A percentile compares a stretch with the other conserved stretches of the same genome.
phyloP scores from a whole-genome alignment of 306 rosid species.

The Crataegus laevigata region DNA sequence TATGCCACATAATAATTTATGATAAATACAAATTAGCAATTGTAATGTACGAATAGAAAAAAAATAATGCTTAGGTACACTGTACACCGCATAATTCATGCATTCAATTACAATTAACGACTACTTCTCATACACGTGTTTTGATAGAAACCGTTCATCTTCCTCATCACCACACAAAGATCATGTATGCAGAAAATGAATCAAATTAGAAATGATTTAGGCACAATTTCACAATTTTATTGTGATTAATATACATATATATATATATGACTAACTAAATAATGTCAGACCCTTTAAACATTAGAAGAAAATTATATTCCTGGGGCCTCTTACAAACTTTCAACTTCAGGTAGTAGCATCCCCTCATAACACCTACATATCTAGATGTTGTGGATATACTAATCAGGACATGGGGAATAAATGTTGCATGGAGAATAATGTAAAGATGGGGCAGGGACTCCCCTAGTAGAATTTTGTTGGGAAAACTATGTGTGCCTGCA shows the following conservation, averaged over 20 bases:
- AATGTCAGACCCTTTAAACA: neutral
- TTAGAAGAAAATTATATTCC: slow-evolving; percentile 29
- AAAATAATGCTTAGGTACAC: too few species aligned
- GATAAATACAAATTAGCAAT: too few species aligned
- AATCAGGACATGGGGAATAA: slow-evolving; percentile 28
- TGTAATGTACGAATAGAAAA: too few species aligned
- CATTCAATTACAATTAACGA: too few species aligned
- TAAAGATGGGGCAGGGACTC: slow-evolving; percentile 36
- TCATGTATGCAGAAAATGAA: too few species aligned
- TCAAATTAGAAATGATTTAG: neutral
- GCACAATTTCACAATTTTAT: neutral
- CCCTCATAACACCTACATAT: slow-evolving; percentile 58
- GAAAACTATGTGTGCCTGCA: slow-evolving; percentile 24
- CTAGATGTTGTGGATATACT: slow-evolving; percentile 29
- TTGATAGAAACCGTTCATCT: too few species aligned
- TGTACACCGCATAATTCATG: too few species aligned
- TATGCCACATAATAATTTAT: too few species aligned
- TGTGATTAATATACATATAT: too few species aligned
- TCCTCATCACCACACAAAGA: too few species aligned
- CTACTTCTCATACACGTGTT: too few species aligned
- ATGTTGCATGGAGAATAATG: slow-evolving; percentile 60
- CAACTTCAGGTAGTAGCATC: slow-evolving; percentile 47
- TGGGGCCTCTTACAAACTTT: slow-evolving; percentile 17
- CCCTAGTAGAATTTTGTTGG: slow-evolving; percentile 18
- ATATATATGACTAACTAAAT: too few species aligned